Base-by-base conservation (phyloP, 2,329 filamentous ascomycete species). In the Boeremia lycopersici region DNA sequence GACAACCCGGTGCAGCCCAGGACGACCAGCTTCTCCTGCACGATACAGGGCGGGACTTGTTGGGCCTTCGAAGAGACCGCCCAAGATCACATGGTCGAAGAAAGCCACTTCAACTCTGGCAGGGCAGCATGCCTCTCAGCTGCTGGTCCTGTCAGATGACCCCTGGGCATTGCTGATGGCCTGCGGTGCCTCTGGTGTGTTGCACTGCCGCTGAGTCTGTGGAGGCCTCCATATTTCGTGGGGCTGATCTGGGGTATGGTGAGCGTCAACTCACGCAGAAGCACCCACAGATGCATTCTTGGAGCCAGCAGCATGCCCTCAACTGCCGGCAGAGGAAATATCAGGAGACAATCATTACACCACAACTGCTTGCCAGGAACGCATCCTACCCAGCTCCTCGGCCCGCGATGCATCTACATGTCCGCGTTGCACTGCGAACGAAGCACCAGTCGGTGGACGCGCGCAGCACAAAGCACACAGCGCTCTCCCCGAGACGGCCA, bases 221-320 rank as follows among this genome's bases (percentile, higher is more conserved):
- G 29, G 40, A 57, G 36, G 29, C 53, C 53, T 45, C 49, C 30
- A 35, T 55, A 38, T 49, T 28, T 52, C 59, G 63, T 60, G 63
- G 64, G 61, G 57, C 47, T 53, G 48, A 51, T 59, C 62, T 59
- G 65, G 63, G 62, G 62, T 62, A 65, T 57, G 51, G 45, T 41
- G 56, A 44, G 57, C 35, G 29, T 60, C 44, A 43, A 56, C 12
- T 59, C 41, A 60, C 55, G 57, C 61, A 65, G 55, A 46, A 25
- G 48, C 56, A 50, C 45, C 55, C 52, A 39, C 48, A 46, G 44
- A 30, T 47, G 52, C 52, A 55, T 46, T 50, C 52, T 46, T 50
- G 11, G 40, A 10, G 10, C 35, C 38, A 54, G 39, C 44, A 38
- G 40, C 43, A 42, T 43, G 44, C 49, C 44, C 19, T 42, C 40